A percentile compares a stretch with the other conserved stretches of the same genome.
These are phyloP conservation scores for Penicillium olsonii DNA, from an alignment of 2,329 filamentous ascomycete species.

Conservation along the genomic window DNA sequence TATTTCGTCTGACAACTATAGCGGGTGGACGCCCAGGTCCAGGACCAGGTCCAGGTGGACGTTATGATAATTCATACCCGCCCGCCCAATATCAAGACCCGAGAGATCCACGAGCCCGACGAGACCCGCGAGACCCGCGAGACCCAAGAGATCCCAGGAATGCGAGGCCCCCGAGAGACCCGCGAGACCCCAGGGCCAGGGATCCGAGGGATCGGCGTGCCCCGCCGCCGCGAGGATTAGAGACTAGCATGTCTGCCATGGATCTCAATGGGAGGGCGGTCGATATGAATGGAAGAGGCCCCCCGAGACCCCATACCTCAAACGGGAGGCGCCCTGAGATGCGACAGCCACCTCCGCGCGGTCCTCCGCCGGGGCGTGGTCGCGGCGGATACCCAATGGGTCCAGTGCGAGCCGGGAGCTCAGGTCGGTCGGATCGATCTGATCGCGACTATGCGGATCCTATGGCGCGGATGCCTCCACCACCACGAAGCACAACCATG, in stretches of 20 bases:
- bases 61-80: conserved; percentile 55
- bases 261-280: conserved; percentile 37
- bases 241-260: conserved; percentile 45
- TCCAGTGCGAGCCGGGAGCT: conserved; percentile 30
- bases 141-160: conserved; percentile 18
- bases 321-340: conserved; percentile 33
- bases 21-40: conserved; percentile 30
- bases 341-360: conserved; percentile 27
- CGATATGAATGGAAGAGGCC: conserved; percentile 35
- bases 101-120: conserved; percentile 9
- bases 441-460: conserved; percentile 31
- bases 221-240: conserved; percentile 33
- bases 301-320: conserved; percentile 43
- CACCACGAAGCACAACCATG: conserved; percentile 42
- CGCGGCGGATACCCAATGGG: conserved; percentile 26
- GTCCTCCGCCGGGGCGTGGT: conserved; percentile 24
- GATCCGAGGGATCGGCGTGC: conserved; percentile 31
- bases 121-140: conserved; percentile 19
- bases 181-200: conserved; percentile 23
- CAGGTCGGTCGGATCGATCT: conserved; percentile 23
- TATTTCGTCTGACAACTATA: conserved; percentile 12
- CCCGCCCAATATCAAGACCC: conserved; percentile 31
- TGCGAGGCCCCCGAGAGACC: conserved; percentile 5
- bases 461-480: conserved; percentile 28
- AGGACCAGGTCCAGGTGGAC: conserved; percentile 42